Conservation (phyloP, 805 yeast genomes). For the Lachancea kluyveri region DNA sequence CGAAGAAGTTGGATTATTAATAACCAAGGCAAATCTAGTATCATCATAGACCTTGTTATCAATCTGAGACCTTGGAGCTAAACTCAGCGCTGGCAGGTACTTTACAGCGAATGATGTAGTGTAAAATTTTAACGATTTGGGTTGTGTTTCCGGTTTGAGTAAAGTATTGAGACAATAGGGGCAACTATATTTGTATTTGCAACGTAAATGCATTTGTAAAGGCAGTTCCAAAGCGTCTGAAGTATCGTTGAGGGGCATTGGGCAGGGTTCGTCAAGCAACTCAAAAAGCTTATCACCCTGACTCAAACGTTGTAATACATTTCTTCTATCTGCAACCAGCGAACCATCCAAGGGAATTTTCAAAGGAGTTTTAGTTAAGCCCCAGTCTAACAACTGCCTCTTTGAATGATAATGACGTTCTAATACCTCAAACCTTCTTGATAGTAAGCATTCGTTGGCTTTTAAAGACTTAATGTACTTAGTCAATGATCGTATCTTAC, state of each 20-base stretch:
- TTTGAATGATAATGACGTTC: constrained; percentile 2
- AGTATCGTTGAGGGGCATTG: background rate
- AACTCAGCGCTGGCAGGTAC: constrained; percentile 1
- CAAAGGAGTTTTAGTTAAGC: background rate
- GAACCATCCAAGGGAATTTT: too few relatives aligned
- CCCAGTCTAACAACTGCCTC: constrained; percentile 1
- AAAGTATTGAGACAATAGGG: constrained; percentile 2
- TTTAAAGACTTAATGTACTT: constrained; percentile 3
- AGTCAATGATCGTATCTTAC: constrained; percentile 3
- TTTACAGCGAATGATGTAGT: constrained; percentile 3
- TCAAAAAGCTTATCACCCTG: constrained; percentile 3
- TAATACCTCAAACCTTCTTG: constrained; percentile 3
- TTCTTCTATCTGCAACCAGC: background rate
- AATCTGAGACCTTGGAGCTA: constrained; percentile 1
- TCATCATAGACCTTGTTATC: background rate
- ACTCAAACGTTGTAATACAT: background rate
- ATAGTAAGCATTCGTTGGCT: background rate
- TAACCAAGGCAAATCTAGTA: constrained; percentile 2
- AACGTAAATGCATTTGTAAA: background rate
- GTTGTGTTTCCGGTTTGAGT: constrained; percentile 2
- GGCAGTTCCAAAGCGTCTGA: constrained; percentile 1
- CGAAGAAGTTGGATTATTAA: background rate
- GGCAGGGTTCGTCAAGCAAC: constrained; percentile 4
- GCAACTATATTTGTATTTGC: constrained; percentile 3
- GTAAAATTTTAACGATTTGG: constrained; percentile 3